Percentiles rank a stretch among this genome's conserved stretches.
These are phyloP conservation scores for Candolleomyces eurysporus DNA, from an alignment of 768 basidiomycete species.

Conservation along the genomic window DNA sequence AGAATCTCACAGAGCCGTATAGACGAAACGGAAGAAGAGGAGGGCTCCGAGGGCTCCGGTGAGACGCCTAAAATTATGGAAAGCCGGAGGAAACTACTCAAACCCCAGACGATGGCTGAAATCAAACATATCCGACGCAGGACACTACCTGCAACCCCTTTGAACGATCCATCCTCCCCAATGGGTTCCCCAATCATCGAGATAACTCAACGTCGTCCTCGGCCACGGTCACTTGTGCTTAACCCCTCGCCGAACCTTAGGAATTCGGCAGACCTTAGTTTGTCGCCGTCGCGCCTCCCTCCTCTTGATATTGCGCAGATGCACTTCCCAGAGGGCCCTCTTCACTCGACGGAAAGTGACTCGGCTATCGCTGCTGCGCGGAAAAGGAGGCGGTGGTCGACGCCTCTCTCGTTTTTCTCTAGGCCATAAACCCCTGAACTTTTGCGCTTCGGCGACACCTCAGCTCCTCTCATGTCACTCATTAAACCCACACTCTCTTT, in stretches of 20 bases:
- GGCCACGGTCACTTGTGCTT: neutral
- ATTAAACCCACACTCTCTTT: no score
- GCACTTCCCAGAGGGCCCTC: neutral
- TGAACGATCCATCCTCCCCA: neutral
- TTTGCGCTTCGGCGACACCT: no score
- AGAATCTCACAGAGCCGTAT: neutral
- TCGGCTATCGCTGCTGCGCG: neutral
- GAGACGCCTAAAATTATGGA: neutral
- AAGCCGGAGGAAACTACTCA: conserved; percentile 1
- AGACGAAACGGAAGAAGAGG: neutral
- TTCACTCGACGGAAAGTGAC: neutral
- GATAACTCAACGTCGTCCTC: neutral
- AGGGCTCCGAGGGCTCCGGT: neutral
- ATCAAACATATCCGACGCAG: conserved; percentile 1
- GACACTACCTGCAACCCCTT: neutral
- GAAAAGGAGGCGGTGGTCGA: conserved; percentile 3
- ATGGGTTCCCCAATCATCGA: neutral
- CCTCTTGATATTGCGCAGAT: neutral
- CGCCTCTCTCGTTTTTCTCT: neutral
- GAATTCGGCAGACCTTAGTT: neutral
- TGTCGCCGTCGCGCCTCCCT: neutral
- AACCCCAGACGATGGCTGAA: neutral
- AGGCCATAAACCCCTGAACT: neutral
- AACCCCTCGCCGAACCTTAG: neutral
- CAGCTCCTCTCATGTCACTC: no score